phyloP scores from a whole-genome alignment of 2,329 filamentous ascomycete species.

The Colletotrichum sansevieriae region DNA sequence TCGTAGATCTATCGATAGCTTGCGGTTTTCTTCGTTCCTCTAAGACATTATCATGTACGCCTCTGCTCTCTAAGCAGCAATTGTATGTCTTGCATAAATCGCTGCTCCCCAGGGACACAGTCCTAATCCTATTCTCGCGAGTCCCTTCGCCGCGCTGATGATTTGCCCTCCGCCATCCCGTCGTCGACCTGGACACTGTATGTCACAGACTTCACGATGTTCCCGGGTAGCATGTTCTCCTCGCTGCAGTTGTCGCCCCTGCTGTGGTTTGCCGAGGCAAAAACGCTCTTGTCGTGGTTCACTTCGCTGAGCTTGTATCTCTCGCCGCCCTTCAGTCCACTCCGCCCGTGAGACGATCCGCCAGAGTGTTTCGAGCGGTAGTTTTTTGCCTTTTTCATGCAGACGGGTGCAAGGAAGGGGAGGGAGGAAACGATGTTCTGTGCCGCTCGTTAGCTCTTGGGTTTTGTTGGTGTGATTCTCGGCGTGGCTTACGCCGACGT shows the following conservation, averaged over 20 bases:
- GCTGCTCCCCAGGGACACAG: not conserved
- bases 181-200: conserved; percentile 57
- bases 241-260: conserved; percentile 48
- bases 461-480: not conserved
- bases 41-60: conserved; percentile 11
- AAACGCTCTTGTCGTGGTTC: conserved; percentile 50
- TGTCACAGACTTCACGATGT: conserved; percentile 58
- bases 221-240: conserved; percentile 54
- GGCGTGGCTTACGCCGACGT: conserved; percentile 62
- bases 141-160: conserved; percentile 8
- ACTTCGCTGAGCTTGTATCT: conserved; percentile 56
- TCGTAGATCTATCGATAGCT: not conserved
- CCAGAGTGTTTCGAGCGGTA: conserved; percentile 56
- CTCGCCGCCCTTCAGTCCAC: conserved; percentile 46
- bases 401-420: conserved; percentile 60
- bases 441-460: not conserved
- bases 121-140: conserved; percentile 13
- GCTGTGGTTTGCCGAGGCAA: conserved; percentile 45
- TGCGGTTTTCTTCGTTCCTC: not conserved
- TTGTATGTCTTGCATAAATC: not conserved
- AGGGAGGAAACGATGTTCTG: conserved; percentile 62
- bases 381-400: conserved; percentile 56
- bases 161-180: not conserved
- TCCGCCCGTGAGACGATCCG: conserved; percentile 45
- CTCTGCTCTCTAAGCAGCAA: not conserved